Conservation (phyloP, 2,329 filamentous ascomycete genomes). For the Neofusicoccum parvum region DNA sequence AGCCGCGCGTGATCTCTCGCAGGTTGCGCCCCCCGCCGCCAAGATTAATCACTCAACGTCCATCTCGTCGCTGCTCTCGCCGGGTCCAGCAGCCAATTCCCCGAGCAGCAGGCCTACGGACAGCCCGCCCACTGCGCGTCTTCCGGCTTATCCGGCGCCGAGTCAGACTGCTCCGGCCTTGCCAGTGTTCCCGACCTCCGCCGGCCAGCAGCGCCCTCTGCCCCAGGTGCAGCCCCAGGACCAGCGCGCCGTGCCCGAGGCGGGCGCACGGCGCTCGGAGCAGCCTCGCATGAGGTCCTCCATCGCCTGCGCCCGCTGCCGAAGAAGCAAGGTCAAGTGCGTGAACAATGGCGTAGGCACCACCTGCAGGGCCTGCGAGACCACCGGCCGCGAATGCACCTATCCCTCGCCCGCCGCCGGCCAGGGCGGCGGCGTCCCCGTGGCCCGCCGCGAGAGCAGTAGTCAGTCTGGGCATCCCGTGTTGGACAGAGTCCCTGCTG, state of each 20-base stretch:
- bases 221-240: constrained; percentile 15
- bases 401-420: constrained; percentile 61
- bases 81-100: constrained; percentile 7
- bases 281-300: constrained; percentile 67
- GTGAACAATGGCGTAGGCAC: constrained; percentile 74
- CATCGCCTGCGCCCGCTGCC: constrained; percentile 75
- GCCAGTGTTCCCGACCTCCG: constrained; percentile 16
- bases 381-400: constrained; percentile 70
- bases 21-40: constrained; percentile 18
- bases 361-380: constrained; percentile 74
- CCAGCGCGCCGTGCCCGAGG: constrained; percentile 15
- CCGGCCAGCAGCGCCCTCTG: constrained; percentile 9
- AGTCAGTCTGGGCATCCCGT: constrained; percentile 10
- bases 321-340: constrained; percentile 84
- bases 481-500: constrained; percentile 11
- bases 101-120: constrained; percentile 11
- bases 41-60: constrained; percentile 21
- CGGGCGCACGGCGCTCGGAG: constrained; percentile 26
- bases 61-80: constrained; percentile 22
- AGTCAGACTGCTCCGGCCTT: constrained; percentile 6
- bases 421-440: constrained; percentile 29
- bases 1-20: constrained; percentile 17
- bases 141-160: constrained; percentile 20
- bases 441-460: constrained; percentile 35
- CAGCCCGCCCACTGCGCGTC: constrained; percentile 19